phyloP scores from a whole-genome alignment of 179 eudicot genomes.

The Beta lomatogona region DNA sequence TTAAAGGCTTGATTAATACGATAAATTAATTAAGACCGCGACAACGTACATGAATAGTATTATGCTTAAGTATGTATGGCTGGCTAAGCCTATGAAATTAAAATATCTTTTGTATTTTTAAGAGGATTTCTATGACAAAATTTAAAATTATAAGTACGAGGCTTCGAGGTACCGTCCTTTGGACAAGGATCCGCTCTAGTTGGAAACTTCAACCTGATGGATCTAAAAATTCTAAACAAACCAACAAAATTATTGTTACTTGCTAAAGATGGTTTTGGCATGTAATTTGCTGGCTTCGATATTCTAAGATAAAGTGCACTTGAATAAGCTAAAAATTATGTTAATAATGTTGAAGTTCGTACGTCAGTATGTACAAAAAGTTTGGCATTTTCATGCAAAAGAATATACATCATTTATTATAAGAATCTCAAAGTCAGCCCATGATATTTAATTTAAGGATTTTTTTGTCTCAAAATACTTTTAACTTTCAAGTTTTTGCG shows the following conservation, averaged over 20 bases:
- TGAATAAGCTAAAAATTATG: neutral
- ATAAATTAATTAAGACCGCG: neutral
- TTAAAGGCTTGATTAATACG: neutral
- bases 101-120: neutral
- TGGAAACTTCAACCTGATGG: slow-evolving; percentile 19
- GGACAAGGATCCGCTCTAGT: slow-evolving; percentile 37
- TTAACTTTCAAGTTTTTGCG: too few species aligned
- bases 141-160: neutral
- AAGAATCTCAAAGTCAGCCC: slow-evolving; percentile 4
- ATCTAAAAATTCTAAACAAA: neutral
- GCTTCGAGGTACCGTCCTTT: slow-evolving; percentile 23
- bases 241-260: neutral
- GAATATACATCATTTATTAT: neutral
- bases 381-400: slow-evolving; percentile 5
- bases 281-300: slow-evolving; percentile 12
- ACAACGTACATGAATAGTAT: neutral
- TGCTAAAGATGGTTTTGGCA: slow-evolving; percentile 14
- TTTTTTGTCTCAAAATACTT: too few species aligned
- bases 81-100: neutral
- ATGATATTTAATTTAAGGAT: neutral
- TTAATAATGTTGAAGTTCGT: slow-evolving; percentile 6
- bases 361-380: slow-evolving; percentile 19
- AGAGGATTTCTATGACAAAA: neutral
- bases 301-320: neutral
- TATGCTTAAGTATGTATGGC: neutral